Percentiles rank a stretch among this genome's conserved stretches.
Evolutionary conservation across 768 basidiomycete species (phyloP).

Genomic region (Amanita rubescens): DNA sequence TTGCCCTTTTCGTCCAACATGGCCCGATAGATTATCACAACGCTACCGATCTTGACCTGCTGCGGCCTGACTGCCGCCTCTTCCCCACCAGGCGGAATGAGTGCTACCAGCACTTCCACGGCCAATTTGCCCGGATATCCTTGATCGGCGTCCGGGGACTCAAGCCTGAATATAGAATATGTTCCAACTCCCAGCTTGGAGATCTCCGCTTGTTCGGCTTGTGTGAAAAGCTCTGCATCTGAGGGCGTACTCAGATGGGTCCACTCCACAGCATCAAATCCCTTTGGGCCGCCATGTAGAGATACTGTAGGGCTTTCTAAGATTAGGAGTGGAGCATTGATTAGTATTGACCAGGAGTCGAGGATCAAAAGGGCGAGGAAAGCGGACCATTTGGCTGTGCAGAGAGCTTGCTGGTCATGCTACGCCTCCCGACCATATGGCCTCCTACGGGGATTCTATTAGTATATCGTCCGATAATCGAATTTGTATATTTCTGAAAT

Average conservation of each 20-base stretch:
- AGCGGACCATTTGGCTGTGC: constrained; percentile 35
- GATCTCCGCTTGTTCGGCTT: constrained; percentile 43
- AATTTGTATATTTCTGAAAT: constrained; percentile 62
- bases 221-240: constrained; percentile 46
- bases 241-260: constrained; percentile 32
- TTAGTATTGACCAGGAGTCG: background rate
- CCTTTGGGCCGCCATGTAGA: constrained; percentile 64
- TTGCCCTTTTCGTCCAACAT: constrained; percentile 42
- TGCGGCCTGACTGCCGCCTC: constrained; percentile 28
- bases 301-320: constrained; percentile 49
- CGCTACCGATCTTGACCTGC: constrained; percentile 34
- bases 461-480: constrained; percentile 64
- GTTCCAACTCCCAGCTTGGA: constrained; percentile 20
- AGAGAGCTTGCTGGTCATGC: constrained; percentile 38
- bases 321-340: no score
- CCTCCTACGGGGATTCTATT: constrained; percentile 64
- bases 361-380: background rate
- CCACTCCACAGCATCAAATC: constrained; percentile 57
- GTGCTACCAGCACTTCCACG: constrained; percentile 52
- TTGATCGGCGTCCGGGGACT: constrained; percentile 61
- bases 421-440: constrained; percentile 46
- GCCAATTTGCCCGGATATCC: constrained; percentile 59
- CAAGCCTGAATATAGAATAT: constrained; percentile 47
- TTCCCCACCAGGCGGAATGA: constrained; percentile 29
- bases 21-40: constrained; percentile 63